phyloP scores from a whole-genome alignment of 495 filamentous ascomycete species.

The Xeromyces bisporus region DNA sequence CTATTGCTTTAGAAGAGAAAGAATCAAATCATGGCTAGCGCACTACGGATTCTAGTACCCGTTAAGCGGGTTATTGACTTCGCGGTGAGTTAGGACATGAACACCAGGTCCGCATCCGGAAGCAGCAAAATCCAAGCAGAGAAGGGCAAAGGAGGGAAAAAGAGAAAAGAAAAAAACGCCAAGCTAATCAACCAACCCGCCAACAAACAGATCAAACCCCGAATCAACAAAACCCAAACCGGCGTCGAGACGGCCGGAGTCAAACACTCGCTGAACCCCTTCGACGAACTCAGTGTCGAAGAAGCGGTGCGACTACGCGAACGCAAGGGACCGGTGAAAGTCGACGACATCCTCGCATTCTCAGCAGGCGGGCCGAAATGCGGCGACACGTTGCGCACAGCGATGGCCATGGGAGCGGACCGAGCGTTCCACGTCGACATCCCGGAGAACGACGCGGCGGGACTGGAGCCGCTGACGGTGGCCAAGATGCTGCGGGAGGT shows the following conservation, averaged over 20 bases:
- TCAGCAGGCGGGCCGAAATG: slow-evolving; percentile 76
- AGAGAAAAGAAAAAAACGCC: not conserved
- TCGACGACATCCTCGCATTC: slow-evolving; percentile 81
- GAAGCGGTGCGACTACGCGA: slow-evolving; percentile 89
- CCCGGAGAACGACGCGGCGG: slow-evolving; percentile 30
- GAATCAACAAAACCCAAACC: slow-evolving; percentile 90
- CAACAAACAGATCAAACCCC: slow-evolving; percentile 93
- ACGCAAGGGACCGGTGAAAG: slow-evolving; percentile 39
- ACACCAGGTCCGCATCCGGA: slow-evolving; percentile 1
- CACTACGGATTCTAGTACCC: slow-evolving; percentile 79
- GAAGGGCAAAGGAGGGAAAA: not conserved
- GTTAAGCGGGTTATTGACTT: slow-evolving; percentile 98
- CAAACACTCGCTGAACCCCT: slow-evolving; percentile 97
- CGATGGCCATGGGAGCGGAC: slow-evolving; percentile 98
- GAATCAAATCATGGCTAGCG: slow-evolving; percentile 59
- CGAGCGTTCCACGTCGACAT: slow-evolving; percentile 70
- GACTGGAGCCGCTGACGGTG: slow-evolving; percentile 76
- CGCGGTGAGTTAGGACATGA: slow-evolving; percentile 45
- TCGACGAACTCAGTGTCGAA: slow-evolving; percentile 95
- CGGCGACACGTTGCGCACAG: slow-evolving; percentile 74
- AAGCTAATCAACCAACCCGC: too few species aligned
- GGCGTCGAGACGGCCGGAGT: slow-evolving; percentile 81
- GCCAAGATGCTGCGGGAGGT: slow-evolving; percentile 74
- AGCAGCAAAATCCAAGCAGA: not conserved
- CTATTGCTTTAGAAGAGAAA: too few species aligned